A percentile compares a stretch with the other conserved stretches of the same genome.
Conservation (phyloP, 2,329 filamentous ascomycete species). For the Cladosporium halotolerans region DNA sequence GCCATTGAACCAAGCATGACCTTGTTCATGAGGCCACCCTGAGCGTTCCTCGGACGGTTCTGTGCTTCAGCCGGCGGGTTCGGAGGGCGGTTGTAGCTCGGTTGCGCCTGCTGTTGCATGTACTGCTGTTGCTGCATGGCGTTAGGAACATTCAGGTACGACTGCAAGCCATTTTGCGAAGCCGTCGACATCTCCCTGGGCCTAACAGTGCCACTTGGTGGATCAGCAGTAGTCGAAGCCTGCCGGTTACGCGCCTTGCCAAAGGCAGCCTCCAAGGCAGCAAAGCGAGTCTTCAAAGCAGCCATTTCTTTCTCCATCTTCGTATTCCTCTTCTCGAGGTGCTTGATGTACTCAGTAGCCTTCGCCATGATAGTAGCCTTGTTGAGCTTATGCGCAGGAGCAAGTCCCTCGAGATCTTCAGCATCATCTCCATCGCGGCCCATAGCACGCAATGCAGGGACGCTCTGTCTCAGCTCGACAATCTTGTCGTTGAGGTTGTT, state of each 20-base stretch:
- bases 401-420: slow-evolving; percentile 63
- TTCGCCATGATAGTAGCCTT: slow-evolving; percentile 96
- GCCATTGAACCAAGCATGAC: slow-evolving; percentile 90
- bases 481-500: slow-evolving; percentile 98
- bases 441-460: slow-evolving; percentile 82
- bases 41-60: slow-evolving; percentile 19
- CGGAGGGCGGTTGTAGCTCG: slow-evolving; percentile 27
- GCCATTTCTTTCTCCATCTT: slow-evolving; percentile 75
- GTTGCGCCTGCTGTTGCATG: slow-evolving; percentile 27
- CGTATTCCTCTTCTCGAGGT: slow-evolving; percentile 85
- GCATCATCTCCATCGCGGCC: slow-evolving; percentile 68
- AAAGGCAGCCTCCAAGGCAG: slow-evolving; percentile 62
- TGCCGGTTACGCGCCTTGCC: slow-evolving; percentile 22
- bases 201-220: slow-evolving; percentile 16
- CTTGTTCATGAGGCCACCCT: slow-evolving; percentile 58
- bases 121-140: slow-evolving; percentile 27
- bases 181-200: slow-evolving; percentile 24
- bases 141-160: slow-evolving; percentile 24
- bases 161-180: slow-evolving; percentile 19
- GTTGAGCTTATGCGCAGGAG: slow-evolving; percentile 86
- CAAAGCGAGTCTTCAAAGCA: slow-evolving; percentile 68
- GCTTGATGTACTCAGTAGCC: slow-evolving; percentile 91
- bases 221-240: slow-evolving; percentile 19
- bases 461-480: slow-evolving; percentile 80
- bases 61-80: slow-evolving; percentile 29